Evolutionary conservation across 305 asterid species (phyloP), one percentile per base, ranked within the genome.

Genomic region (Fraxinus albicans): DNA sequence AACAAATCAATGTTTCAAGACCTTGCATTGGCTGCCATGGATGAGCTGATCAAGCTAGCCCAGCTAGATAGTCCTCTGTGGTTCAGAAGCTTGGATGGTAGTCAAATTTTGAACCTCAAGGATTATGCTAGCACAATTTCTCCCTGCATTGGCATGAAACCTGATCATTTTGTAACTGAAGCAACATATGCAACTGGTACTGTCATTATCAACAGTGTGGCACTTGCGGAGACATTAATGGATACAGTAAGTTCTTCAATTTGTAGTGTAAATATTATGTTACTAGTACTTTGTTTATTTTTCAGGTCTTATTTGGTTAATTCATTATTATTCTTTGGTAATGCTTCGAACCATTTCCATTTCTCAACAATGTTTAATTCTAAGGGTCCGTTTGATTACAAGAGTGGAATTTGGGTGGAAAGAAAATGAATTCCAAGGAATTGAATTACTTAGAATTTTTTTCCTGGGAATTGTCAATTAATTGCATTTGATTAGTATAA

Each of bases 21-120:
- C 79, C 92, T 93, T 35, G 98, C 97, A 1, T 73, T 89, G 85
- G 90, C 89, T 70, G 96, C 92, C 17, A 94, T 89, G 94, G 89
- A 90, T 77, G 98, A 96, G 88, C 87, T 96, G 80, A 65, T 94
- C 50, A 94, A 88, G 90, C 85, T 96, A 47, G 89, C 91, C 15
- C 95, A 96, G 84, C 80, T 87, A 4, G 92, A 89, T 79, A 82
- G 83, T 77, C 95, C 98, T 23, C 80, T 94, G 12, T 95, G 99
- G 99, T 73, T 87, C 72, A 83, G 83, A 85, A 89, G 80, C 83
- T 76, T 77, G 63, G 91, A 89, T 70, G 98, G 92, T 50, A 77
- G 29, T 36, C 91, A 86, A 10, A 50, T 86, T 1, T 83, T 95
- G 88, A 92, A 91, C 73, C 83, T 89, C 69, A 97, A 91, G 50